These are phyloP conservation scores for Lasiodiplodia hormozganensis DNA, from an alignment of 2,329 filamentous ascomycete genomes.

Conservation along the genomic window DNA sequence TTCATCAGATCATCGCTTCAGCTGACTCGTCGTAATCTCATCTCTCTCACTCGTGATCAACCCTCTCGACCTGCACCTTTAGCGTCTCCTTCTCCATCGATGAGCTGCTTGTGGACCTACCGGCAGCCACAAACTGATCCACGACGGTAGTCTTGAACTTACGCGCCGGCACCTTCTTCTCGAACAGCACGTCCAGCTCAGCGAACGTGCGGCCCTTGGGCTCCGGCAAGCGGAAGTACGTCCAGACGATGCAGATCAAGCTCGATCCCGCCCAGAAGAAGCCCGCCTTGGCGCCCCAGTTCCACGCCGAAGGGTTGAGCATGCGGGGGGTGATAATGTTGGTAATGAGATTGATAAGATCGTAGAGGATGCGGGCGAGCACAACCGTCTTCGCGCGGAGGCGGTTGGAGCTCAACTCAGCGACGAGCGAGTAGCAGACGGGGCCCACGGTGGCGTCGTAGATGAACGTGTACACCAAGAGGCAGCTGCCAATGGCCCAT, in stretches of 20 bases:
- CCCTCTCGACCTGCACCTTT: slow-evolving; percentile 5
- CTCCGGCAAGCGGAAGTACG: slow-evolving; percentile 81
- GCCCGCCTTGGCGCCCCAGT: slow-evolving; percentile 84
- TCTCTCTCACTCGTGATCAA: background rate
- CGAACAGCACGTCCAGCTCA: slow-evolving; percentile 83
- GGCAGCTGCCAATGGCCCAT: slow-evolving; percentile 42
- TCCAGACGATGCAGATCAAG: slow-evolving; percentile 79
- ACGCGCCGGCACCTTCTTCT: slow-evolving; percentile 51
- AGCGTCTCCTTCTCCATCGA: background rate
- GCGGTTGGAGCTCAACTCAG: slow-evolving; percentile 80
- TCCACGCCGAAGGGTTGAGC: slow-evolving; percentile 83
- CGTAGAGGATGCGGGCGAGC: slow-evolving; percentile 75
- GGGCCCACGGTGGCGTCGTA: slow-evolving; percentile 90
- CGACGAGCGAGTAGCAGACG: slow-evolving; percentile 85
- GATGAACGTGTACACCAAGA: slow-evolving; percentile 62
- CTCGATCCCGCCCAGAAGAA: slow-evolving; percentile 88
- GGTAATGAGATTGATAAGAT: slow-evolving; percentile 79
- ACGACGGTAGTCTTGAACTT: slow-evolving; percentile 32
- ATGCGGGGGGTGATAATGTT: slow-evolving; percentile 86
- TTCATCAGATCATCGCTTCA: slow-evolving; percentile 3
- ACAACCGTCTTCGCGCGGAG: slow-evolving; percentile 92
- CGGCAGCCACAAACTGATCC: slow-evolving; percentile 15
- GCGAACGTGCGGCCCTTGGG: slow-evolving; percentile 80
- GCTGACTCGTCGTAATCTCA: background rate
- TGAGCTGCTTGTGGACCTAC: background rate